Evolutionary conservation across 257 asterid genomes (phyloP).

Genomic region (Salvia hispanica): DNA sequence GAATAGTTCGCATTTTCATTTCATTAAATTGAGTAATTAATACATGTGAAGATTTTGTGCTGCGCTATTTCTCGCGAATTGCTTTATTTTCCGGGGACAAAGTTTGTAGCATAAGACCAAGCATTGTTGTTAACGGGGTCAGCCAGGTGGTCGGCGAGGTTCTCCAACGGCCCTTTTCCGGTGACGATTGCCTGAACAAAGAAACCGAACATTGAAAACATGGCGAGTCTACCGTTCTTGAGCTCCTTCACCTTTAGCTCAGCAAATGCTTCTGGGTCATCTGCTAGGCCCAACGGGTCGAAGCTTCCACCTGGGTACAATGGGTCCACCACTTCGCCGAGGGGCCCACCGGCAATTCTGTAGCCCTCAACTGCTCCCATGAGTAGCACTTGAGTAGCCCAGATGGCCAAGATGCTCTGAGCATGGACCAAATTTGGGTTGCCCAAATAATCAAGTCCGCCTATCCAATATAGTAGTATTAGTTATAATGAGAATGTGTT

Average conservation of each 20-base stretch:
- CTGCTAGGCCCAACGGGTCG: constrained; percentile 58
- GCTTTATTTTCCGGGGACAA: constrained; percentile 50
- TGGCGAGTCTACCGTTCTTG: constrained; percentile 61
- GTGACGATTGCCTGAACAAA: constrained; percentile 64
- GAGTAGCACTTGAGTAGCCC: constrained; percentile 59
- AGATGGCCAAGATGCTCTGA: constrained; percentile 65
- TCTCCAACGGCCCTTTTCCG: constrained; percentile 59
- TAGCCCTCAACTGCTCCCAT: constrained; percentile 77
- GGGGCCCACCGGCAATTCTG: constrained; percentile 55
- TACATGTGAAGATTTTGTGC: no score
- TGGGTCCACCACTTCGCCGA: constrained; percentile 51
- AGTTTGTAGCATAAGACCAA: constrained; percentile 56
- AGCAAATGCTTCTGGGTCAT: constrained; percentile 58
- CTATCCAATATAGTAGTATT: background rate
- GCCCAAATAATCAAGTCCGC: constrained; percentile 66
- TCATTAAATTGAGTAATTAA: no score
- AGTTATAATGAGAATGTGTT: no score
- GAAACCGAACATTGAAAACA: constrained; percentile 70
- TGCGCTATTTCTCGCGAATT: no score
- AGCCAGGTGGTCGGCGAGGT: constrained; percentile 47
- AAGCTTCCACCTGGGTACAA: constrained; percentile 56
- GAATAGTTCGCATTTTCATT: no score
- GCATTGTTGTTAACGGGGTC: constrained; percentile 64
- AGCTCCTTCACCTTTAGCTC: constrained; percentile 64
- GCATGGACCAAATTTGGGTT: constrained; percentile 73